These are phyloP conservation scores for Ascochyta lentis DNA, from an alignment of 2,329 filamentous ascomycete species.

Conservation along the genomic window DNA sequence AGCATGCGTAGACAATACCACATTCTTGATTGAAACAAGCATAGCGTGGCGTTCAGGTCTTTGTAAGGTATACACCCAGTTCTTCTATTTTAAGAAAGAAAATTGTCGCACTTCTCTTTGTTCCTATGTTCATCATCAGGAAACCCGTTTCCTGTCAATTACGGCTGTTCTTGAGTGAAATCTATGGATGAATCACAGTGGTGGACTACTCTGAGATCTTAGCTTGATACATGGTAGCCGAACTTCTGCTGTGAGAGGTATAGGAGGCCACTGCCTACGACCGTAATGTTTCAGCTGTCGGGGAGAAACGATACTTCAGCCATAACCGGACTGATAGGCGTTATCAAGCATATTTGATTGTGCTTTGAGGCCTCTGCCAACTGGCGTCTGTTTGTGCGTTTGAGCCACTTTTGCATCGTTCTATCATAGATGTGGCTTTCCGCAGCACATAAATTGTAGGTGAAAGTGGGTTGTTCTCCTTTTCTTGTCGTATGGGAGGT, in stretches of 20 bases:
- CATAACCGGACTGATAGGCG: too few species aligned
- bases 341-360: too few species aligned
- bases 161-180: background rate
- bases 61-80: background rate
- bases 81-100: background rate
- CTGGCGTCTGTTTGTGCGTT: too few species aligned
- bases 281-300: too few species aligned
- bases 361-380: too few species aligned
- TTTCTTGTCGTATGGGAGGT: background rate
- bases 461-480: background rate
- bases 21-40: background rate
- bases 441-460: background rate
- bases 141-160: background rate
- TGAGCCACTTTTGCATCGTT: background rate
- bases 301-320: too few species aligned
- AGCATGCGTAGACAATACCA: background rate
- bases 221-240: background rate
- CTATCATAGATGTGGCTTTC: background rate
- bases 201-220: background rate
- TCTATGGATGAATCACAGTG: background rate
- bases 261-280: too few species aligned
- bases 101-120: background rate
- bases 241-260: too few species aligned
- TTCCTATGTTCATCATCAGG: background rate
- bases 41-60: constrained; percentile 15